These are phyloP conservation scores for Penicillium paneum DNA, from an alignment of 2,329 filamentous ascomycete genomes.

Conservation along the genomic window DNA sequence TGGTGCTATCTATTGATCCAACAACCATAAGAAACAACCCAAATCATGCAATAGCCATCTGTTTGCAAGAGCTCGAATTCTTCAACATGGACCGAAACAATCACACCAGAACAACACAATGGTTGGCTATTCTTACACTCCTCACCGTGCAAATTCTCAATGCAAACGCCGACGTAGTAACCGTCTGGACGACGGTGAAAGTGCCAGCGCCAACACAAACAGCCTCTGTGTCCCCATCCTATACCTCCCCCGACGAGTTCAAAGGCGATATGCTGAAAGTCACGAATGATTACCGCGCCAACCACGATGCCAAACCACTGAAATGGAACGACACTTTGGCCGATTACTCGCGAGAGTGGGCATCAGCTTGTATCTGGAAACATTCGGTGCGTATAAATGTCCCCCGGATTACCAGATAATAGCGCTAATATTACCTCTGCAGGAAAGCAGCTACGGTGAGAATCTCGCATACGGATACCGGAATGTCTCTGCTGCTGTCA, in stretches of 20 bases:
- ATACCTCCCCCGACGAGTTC: slow-evolving; percentile 45
- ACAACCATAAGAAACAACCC: not conserved
- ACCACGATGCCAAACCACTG: slow-evolving; percentile 60
- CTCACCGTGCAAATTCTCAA: not conserved
- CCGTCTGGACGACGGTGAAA: slow-evolving; percentile 22
- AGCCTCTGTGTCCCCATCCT: slow-evolving; percentile 36
- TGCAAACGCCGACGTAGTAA: slow-evolving; percentile 9
- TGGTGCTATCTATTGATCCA: not conserved
- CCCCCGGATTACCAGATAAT: not conserved
- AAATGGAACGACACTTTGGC: slow-evolving; percentile 65
- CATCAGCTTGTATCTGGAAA: slow-evolving; percentile 41
- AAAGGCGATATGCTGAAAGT: slow-evolving; percentile 57
- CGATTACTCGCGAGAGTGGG: slow-evolving; percentile 53
- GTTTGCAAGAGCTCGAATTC: not conserved
- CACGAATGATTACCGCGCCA: slow-evolving; percentile 63
- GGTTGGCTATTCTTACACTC: slow-evolving; percentile 3
- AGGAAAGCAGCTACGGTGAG: slow-evolving; percentile 66
- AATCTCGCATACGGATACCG: slow-evolving; percentile 68
- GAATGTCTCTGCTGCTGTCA: slow-evolving; percentile 58
- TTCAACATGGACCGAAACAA: not conserved
- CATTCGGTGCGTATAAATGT: slow-evolving; percentile 36
- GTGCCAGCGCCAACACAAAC: slow-evolving; percentile 23
- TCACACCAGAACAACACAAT: not conserved
- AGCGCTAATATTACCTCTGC: slow-evolving; percentile 1
- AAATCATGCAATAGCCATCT: not conserved